phyloP scores from a whole-genome alignment of 1,284 basidiomycete genomes.

The Apiotrichum brassicae region DNA sequence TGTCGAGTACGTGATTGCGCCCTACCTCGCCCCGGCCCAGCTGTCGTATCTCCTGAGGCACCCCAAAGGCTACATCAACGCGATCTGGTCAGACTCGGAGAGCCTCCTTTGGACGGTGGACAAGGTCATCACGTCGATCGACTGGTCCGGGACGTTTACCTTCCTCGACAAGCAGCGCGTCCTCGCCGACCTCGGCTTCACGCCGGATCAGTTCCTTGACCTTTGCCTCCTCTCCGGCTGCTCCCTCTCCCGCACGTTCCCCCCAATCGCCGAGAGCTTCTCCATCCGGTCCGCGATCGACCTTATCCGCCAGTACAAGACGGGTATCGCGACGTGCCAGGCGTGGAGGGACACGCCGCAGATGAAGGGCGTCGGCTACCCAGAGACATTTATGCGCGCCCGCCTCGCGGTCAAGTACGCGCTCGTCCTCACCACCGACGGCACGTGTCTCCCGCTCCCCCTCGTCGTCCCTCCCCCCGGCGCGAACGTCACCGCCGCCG shows the following conservation, averaged over 20 bases:
- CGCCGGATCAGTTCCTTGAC: slow-evolving; percentile 91
- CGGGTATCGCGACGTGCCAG: slow-evolving; percentile 71
- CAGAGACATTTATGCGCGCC: slow-evolving; percentile 83
- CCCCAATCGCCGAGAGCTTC: slow-evolving; percentile 65
- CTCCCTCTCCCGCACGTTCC: slow-evolving; percentile 79
- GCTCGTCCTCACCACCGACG: slow-evolving; percentile 84
- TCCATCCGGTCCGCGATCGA: slow-evolving; percentile 76
- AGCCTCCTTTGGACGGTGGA: slow-evolving; percentile 85
- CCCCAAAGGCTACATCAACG: slow-evolving; percentile 87
- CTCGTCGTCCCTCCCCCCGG: slow-evolving; percentile 57
- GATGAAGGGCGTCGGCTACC: slow-evolving; percentile 50
- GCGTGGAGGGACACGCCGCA: slow-evolving; percentile 60
- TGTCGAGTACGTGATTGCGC: slow-evolving; percentile 93
- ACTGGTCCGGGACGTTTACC: slow-evolving; percentile 68
- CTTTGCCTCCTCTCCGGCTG: slow-evolving; percentile 86
- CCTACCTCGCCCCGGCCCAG: slow-evolving; percentile 92
- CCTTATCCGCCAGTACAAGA: slow-evolving; percentile 82
- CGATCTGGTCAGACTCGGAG: slow-evolving; percentile 86
- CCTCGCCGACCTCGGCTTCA: slow-evolving; percentile 66
- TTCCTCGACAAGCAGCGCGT: slow-evolving; percentile 77
- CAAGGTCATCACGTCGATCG: slow-evolving; percentile 80
- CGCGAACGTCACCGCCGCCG: slow-evolving; percentile 60
- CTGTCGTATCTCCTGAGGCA: slow-evolving; percentile 92
- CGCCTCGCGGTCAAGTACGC: slow-evolving; percentile 89
- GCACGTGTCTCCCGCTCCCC: slow-evolving; percentile 78